These are phyloP conservation scores for Hypoxylon sp. DNA, from an alignment of 2,329 filamentous ascomycete species.

Conservation along the genomic window DNA sequence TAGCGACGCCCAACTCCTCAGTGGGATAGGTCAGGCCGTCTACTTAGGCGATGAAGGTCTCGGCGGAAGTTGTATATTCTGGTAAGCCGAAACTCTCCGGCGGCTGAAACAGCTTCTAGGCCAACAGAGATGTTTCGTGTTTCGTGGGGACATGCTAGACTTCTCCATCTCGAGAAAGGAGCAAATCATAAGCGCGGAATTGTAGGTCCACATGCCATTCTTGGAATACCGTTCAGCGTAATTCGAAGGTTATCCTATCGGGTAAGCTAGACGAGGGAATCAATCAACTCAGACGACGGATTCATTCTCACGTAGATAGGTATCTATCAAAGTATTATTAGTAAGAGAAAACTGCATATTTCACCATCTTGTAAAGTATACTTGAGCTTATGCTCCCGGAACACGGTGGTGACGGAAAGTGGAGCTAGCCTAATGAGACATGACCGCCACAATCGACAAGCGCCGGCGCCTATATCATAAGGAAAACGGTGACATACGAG, in stretches of 20 bases:
- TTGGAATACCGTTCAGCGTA: conserved; percentile 18
- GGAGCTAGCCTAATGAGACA: conserved; percentile 24
- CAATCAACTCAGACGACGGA: neutral
- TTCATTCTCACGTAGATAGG: neutral
- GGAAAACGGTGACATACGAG: neutral
- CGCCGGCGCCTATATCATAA: neutral
- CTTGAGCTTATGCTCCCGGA: conserved; percentile 1
- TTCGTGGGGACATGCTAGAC: neutral
- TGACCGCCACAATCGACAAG: conserved; percentile 13
- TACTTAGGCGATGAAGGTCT: neutral
- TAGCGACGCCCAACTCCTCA: conserved; percentile 12
- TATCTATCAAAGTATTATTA: neutral
- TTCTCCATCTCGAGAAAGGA: neutral
- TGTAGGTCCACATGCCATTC: conserved; percentile 37
- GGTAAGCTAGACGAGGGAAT: conserved; percentile 2
- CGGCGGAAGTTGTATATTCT: conserved; percentile 2
- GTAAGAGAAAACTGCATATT: neutral
- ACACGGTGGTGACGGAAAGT: conserved; percentile 1
- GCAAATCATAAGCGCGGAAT: conserved; percentile 33
- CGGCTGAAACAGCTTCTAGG: conserved; percentile 5
- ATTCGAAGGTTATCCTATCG: conserved; percentile 11
- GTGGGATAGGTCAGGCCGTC: neutral
- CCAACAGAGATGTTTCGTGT: conserved; percentile 3
- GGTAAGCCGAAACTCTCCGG: neutral
- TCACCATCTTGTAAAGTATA: conserved; percentile 5